Conservation (phyloP, 176 grass and related monocot genomes). For the Urochloa ruziziensis region DNA sequence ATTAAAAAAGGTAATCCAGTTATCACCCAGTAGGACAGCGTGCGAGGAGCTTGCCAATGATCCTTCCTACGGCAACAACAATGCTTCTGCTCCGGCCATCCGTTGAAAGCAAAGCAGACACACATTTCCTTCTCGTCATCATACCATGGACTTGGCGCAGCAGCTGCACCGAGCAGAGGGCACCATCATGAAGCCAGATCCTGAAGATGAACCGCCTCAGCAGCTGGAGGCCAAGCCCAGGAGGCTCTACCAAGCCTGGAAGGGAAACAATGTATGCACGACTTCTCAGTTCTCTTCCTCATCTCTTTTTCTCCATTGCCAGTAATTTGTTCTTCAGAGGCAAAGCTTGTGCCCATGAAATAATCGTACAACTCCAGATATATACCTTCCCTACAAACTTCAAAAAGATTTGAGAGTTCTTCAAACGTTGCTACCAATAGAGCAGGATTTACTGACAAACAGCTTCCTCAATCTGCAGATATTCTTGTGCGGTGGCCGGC, state of each 20-base stretch:
- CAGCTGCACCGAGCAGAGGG: not conserved
- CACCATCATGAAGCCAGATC: not conserved
- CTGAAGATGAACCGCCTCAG: not conserved
- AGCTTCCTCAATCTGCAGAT: slow-evolving; percentile 33
- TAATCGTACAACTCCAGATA: not conserved
- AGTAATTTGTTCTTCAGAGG: not conserved
- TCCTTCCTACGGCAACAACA: slow-evolving; percentile 16
- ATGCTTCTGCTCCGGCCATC: slow-evolving; percentile 1
- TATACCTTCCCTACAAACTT: not conserved
- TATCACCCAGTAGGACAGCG: not conserved
- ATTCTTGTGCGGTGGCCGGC: slow-evolving; percentile 55
- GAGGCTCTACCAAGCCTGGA: slow-evolving; percentile 62
- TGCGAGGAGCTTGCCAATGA: not conserved
- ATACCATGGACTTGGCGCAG: not conserved
- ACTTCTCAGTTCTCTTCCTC: not conserved
- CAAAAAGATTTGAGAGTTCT: not conserved
- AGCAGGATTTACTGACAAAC: not conserved
- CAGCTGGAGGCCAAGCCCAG: slow-evolving; percentile 17
- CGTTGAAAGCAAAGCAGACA: not conserved
- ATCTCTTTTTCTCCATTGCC: not conserved
- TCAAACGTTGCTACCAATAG: not conserved
- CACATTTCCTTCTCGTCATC: not conserved
- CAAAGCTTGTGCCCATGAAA: not conserved
- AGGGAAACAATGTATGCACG: slow-evolving; percentile 57
- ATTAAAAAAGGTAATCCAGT: slow-evolving; percentile 1